phyloP scores from a whole-genome alignment of 345 rosid genomes.

The Brassica incana region DNA sequence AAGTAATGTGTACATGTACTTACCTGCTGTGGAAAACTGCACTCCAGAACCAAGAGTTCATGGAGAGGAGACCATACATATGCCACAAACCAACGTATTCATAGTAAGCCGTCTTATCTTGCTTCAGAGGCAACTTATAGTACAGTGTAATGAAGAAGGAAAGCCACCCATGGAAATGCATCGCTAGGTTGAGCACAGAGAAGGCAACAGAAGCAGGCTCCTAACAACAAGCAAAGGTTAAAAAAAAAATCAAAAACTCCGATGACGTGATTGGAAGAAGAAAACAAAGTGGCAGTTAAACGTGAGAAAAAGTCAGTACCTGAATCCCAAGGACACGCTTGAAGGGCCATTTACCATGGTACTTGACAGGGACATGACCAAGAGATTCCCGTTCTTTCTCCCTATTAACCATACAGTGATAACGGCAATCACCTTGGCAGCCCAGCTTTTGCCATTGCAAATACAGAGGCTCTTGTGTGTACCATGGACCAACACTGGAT shows the following conservation, averaged over 20 bases:
- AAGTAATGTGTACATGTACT: conserved; percentile 22
- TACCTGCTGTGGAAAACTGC: conserved; percentile 75
- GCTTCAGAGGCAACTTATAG: conserved; percentile 58
- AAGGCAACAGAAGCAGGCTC: conserved; percentile 76
- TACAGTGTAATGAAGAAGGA: conserved; percentile 65
- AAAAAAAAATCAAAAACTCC: neutral
- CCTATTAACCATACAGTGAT: conserved; percentile 67
- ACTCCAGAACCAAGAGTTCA: conserved; percentile 87
- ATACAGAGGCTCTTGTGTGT: conserved; percentile 66
- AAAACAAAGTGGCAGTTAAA: neutral
- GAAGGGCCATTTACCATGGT: conserved; percentile 90
- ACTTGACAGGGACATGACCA: conserved; percentile 60
- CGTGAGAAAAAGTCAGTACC: conserved; percentile 38
- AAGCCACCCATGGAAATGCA: conserved; percentile 83
- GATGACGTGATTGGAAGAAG: conserved; percentile 1
- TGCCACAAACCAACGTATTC: conserved; percentile 70
- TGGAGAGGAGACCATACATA: conserved; percentile 55
- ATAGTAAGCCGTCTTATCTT: conserved; percentile 57
- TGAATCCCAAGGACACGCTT: conserved; percentile 67
- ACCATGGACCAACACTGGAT: conserved; percentile 62
- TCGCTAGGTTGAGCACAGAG: conserved; percentile 66
- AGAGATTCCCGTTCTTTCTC: conserved; percentile 55
- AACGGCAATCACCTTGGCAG: conserved; percentile 72
- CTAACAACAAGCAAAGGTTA: conserved; percentile 33
- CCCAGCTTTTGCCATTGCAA: conserved; percentile 70